Evolutionary conservation across 2,329 filamentous ascomycete species (phyloP).

Genomic region (Cladobotryum mycophilum): DNA sequence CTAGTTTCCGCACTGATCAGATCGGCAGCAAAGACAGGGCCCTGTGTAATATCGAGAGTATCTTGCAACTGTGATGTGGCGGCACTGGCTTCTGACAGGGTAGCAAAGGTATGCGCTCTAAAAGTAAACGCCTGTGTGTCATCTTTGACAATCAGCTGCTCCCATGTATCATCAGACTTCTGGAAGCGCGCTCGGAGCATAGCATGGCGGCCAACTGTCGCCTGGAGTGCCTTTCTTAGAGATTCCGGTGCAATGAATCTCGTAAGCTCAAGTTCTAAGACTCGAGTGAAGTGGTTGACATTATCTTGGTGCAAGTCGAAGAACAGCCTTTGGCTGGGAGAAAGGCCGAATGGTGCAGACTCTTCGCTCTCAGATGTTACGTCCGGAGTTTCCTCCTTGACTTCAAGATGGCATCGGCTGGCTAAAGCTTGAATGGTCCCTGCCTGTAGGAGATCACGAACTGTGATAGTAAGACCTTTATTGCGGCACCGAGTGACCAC

Average conservation of each 20-base stretch:
- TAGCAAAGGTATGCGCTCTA: not conserved
- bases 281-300: conserved; percentile 38
- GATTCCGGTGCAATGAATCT: conserved; percentile 6
- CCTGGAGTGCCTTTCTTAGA: conserved; percentile 18
- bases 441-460: conserved; percentile 26
- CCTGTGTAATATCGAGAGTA: conserved; percentile 11
- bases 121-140: conserved; percentile 2
- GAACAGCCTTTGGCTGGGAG: conserved; percentile 39
- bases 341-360: conserved; percentile 28
- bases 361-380: not conserved
- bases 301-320: conserved; percentile 28
- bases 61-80: conserved; percentile 5
- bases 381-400: not conserved
- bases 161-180: conserved; percentile 10
- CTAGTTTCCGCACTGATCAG: conserved; percentile 4
- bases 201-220: conserved; percentile 24
- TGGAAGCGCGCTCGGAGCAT: conserved; percentile 33
- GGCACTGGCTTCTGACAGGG: not conserved
- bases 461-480: conserved; percentile 23
- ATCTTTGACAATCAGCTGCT: conserved; percentile 17
- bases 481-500: conserved; percentile 33
- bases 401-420: not conserved
- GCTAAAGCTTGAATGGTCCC: conserved; percentile 3
- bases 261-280: conserved; percentile 31
- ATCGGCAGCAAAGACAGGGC: conserved; percentile 17